Percentiles rank a stretch among this genome's conserved stretches.
Evolutionary conservation across 177 flowering plant genomes (phyloP).

Genomic region (Vitis hybrid): DNA sequence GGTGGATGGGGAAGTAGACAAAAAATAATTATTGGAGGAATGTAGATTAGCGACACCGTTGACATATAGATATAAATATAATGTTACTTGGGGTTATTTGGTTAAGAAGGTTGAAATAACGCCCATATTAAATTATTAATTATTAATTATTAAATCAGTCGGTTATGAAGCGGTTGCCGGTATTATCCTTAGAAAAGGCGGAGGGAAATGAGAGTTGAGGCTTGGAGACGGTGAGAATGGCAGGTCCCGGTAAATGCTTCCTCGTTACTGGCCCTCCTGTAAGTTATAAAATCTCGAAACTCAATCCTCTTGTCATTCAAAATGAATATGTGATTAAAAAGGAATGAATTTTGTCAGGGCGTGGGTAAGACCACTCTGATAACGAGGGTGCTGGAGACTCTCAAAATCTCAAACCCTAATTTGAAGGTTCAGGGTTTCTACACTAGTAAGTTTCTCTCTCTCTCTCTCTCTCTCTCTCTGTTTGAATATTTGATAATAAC

Average conservation of each 20-base stretch:
- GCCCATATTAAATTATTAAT: too few relatives aligned
- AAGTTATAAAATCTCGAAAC: constrained; percentile 1
- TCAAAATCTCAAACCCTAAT: constrained; percentile 53
- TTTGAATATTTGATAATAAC: not conserved
- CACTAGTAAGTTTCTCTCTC: constrained; percentile 44
- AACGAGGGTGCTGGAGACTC: constrained; percentile 53
- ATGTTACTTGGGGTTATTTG: too few relatives aligned
- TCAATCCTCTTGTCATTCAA: too few relatives aligned
- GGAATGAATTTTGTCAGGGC: constrained; percentile 38
- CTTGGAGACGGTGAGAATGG: constrained; percentile 26
- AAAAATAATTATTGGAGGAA: too few relatives aligned
- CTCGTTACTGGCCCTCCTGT: constrained; percentile 80
- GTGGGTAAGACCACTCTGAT: constrained; percentile 78
- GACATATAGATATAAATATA: too few relatives aligned
- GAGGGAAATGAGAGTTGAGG: too few relatives aligned
- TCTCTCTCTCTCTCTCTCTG: not conserved
- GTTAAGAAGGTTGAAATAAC: too few relatives aligned
- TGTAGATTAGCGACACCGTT: too few relatives aligned
- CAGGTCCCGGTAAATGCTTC: constrained; percentile 58
- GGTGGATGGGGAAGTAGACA: too few relatives aligned
- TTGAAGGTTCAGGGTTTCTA: constrained; percentile 74
- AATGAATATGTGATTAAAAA: too few relatives aligned
- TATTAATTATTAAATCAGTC: too few relatives aligned
- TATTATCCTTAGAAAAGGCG: not conserved
- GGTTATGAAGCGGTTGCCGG: not conserved